Evolutionary conservation across 441 rosid species (phyloP).

Genomic region (Erodium moschatum): DNA sequence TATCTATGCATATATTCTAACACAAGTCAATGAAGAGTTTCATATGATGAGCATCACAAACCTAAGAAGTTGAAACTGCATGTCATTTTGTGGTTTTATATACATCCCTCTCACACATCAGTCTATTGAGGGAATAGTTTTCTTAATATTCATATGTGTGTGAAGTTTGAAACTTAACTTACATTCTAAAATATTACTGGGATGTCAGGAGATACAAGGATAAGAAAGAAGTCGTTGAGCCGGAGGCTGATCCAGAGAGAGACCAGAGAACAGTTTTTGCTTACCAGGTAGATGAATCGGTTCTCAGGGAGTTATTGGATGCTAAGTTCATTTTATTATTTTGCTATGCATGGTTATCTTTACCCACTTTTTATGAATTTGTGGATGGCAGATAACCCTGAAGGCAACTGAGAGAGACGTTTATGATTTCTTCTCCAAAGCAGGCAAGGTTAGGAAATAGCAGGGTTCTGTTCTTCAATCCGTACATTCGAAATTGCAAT

Average conservation of each 20-base stretch:
- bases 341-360: neutral
- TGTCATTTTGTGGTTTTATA: too few species aligned
- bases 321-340: neutral
- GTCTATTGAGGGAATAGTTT: neutral
- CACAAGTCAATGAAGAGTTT: neutral
- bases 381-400: conserved; percentile 66
- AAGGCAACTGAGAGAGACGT: conserved; percentile 87
- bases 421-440: conserved; percentile 84
- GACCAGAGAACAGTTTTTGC: conserved; percentile 95
- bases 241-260: conserved; percentile 93
- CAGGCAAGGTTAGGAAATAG: conserved; percentile 84
- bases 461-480: conserved; percentile 10
- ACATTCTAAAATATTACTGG: neutral
- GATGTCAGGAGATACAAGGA: conserved; percentile 59
- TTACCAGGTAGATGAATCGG: conserved; percentile 50
- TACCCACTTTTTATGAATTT: conserved; percentile 13
- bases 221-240: conserved; percentile 63
- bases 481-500: neutral
- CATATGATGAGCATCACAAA: neutral
- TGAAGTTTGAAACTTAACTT: neutral
- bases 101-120: neutral
- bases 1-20: too few species aligned
- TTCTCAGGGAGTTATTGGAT: neutral
- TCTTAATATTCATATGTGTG: neutral
- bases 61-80: neutral